These are phyloP conservation scores for Fraxinus greggii DNA, from an alignment of 305 asterid genomes.

Conservation along the genomic window DNA sequence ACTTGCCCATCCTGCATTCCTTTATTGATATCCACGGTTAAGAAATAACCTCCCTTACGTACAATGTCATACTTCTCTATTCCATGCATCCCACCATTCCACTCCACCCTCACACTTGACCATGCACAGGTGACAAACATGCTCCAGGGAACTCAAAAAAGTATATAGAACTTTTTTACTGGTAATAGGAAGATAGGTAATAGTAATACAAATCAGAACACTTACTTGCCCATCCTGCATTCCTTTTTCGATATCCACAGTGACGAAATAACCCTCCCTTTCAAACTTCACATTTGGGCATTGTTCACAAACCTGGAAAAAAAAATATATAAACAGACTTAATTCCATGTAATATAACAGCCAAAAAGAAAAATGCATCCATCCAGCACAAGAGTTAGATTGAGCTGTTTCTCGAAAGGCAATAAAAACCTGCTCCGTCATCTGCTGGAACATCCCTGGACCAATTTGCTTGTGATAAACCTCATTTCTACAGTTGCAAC, in stretches of 20 bases:
- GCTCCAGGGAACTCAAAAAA: not conserved
- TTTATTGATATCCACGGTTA: constrained; percentile 90
- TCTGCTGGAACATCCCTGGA: constrained; percentile 99
- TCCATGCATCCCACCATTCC: not conserved
- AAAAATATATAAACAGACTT: constrained; percentile 16
- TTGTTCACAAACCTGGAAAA: constrained; percentile 82
- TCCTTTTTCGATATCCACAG: constrained; percentile 97
- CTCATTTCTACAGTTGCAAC: constrained; percentile 93
- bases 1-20: constrained; percentile 97
- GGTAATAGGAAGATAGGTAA: not conserved
- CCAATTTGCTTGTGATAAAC: constrained; percentile 98
- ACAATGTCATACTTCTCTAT: constrained; percentile 13
- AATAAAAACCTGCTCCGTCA: constrained; percentile 82
- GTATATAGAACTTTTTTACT: not conserved
- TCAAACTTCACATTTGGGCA: constrained; percentile 93
- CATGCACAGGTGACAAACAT: not conserved
- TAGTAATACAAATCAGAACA: not conserved
- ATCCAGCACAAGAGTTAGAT: not conserved
- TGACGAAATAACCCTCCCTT: constrained; percentile 83
- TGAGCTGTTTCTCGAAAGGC: constrained; percentile 6
- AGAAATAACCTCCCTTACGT: constrained; percentile 76
- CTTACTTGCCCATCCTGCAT: constrained; percentile 95
- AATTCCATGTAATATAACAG: not conserved
- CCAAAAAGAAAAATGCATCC: not conserved
- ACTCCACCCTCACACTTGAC: not conserved